Evolutionary conservation across 805 yeast species (phyloP), one percentile per base, ranked within the genome.

Genomic region (Candida chilensis): DNA sequence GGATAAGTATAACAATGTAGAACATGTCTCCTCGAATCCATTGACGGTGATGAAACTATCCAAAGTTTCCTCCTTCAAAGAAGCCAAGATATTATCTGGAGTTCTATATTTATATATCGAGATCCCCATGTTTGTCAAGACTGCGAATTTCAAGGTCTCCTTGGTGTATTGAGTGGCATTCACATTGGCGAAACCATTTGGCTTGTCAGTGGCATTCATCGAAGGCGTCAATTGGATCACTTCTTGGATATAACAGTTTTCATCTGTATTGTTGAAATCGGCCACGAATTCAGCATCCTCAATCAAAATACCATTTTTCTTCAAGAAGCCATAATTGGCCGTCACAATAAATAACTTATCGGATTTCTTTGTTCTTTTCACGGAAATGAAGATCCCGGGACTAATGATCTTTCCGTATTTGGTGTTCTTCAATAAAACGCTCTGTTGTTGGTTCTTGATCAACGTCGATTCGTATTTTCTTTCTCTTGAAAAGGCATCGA

Each of bases 1-100:
- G 2, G 95, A 83, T 31, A 86, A 74, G 39, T 82, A 81, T 30
- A 92, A 63, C 8, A 96, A 82, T 2, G 92, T 78, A 0, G 95
- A 79, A 47, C 96, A 90, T 3, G 94, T 78, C 51, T 94, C 98
- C 31, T 83, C 77, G 30, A 78, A 69, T 5, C 97, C 96, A 50
- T 86, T 87, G 32, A 82, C 79, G 28, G 72, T 70, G 12, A 79
- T 74, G 47, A 85, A 85, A 30, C 78, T 69, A 31, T 76, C 67
- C 31, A 84, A 71, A 14, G 81, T 76, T 22, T 58, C 64, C 24
- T 79, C 88, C 29, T 77, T 74, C 33, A 84, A 57, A 0, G 80
- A 54, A 33, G 59, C 81, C 38, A 90, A 68, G 4, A 86, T 69
- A 48, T 79, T 71, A 48, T 80, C 88, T 5, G 95, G 92, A 3